Evolutionary conservation across 495 filamentous ascomycete species (phyloP).

Genomic region (Hypoxylon trugodes): DNA sequence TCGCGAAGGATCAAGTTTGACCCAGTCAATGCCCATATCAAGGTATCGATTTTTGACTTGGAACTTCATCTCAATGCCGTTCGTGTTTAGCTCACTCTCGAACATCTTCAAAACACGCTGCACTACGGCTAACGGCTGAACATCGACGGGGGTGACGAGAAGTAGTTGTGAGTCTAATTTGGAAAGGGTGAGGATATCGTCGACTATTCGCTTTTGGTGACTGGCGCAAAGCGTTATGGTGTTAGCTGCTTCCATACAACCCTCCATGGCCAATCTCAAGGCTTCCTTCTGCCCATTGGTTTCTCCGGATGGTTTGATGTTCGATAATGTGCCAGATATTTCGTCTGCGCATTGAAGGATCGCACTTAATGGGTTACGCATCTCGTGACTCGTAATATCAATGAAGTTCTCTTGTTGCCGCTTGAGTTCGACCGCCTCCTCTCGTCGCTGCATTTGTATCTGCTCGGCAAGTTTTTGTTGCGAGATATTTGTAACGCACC

Average conservation of each 20-base stretch:
- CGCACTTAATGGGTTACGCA: conserved; percentile 83
- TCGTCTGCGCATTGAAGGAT: conserved; percentile 85
- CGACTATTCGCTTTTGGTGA: conserved; percentile 81
- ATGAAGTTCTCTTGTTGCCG: conserved; percentile 84
- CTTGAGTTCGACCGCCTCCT: conserved; percentile 72
- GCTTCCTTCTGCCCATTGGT: conserved; percentile 29
- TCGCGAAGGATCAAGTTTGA: conserved; percentile 78
- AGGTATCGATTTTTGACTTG: conserved; percentile 70
- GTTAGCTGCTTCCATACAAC: conserved; percentile 77
- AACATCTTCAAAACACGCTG: conserved; percentile 81
- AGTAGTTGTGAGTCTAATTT: conserved; percentile 87
- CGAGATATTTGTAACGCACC: conserved; percentile 65
- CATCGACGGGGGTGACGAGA: conserved; percentile 75
- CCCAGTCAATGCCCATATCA: conserved; percentile 73
- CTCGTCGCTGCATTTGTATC: conserved; percentile 66
- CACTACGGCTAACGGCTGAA: conserved; percentile 73
- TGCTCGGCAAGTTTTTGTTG: conserved; percentile 70
- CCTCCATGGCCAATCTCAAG: conserved; percentile 52
- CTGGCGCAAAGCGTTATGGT: conserved; percentile 84
- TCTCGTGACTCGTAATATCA: conserved; percentile 88
- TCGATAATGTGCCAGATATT: conserved; percentile 64
- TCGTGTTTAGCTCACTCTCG: conserved; percentile 76
- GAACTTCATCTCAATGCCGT: conserved; percentile 76
- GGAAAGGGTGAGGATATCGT: conserved; percentile 83
- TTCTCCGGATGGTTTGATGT: conserved; percentile 44